phyloP scores from a whole-genome alignment of 768 basidiomycete species.

The Hysterangium stoloniferum region DNA sequence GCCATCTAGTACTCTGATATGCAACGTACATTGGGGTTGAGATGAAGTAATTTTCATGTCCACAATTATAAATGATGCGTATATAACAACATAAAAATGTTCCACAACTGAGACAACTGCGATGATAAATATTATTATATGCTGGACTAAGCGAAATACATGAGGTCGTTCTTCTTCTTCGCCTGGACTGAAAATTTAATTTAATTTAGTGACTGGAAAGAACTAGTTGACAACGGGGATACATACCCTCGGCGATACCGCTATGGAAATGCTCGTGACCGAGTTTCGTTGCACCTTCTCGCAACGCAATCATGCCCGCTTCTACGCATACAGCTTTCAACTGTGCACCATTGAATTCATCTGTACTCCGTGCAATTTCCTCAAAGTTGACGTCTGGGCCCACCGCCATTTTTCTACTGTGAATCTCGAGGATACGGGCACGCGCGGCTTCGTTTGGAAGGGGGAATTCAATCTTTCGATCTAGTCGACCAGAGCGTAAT shows the following conservation, averaged over 20 bases:
- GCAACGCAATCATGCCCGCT: constrained; percentile 96
- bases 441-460: constrained; percentile 95
- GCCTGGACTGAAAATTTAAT: constrained; percentile 68
- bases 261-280: constrained; percentile 95
- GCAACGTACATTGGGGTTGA: no score
- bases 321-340: constrained; percentile 98
- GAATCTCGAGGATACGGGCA: constrained; percentile 92
- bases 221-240: constrained; percentile 3
- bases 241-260: constrained; percentile 77
- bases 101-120: no score
- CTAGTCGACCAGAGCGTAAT: constrained; percentile 95
- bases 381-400: constrained; percentile 90
- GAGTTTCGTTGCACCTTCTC: constrained; percentile 85
- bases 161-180: constrained; percentile 98
- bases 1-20: no score
- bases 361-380: constrained; percentile 92
- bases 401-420: constrained; percentile 92
- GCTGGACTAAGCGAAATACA: constrained; percentile 84
- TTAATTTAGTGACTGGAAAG: neutral
- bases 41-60: no score
- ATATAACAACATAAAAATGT: no score
- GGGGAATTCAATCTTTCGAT: constrained; percentile 98
- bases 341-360: constrained; percentile 97
- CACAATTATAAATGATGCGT: no score
- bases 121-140: no score